Conservation (phyloP, 257 asterid species). For the Echites panduratus region DNA sequence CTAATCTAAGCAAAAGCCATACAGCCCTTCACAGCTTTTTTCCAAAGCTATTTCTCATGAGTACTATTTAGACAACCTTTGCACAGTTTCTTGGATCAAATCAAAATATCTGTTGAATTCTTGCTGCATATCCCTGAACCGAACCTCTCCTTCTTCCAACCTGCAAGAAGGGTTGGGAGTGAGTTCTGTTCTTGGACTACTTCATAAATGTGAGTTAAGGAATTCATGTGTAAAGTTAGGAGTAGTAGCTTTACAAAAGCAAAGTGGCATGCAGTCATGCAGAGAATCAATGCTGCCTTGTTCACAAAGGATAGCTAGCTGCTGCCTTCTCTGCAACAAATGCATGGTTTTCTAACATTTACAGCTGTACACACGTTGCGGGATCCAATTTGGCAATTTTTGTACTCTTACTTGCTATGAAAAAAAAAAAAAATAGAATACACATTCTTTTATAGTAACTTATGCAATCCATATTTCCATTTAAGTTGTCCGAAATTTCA, state of each 20-base stretch:
- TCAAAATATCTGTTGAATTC: background rate
- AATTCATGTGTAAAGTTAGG: constrained; percentile 5
- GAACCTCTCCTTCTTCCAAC: background rate
- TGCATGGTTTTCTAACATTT: background rate
- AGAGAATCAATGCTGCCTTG: constrained; percentile 24
- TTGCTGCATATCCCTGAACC: background rate
- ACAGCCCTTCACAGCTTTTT: constrained; percentile 6
- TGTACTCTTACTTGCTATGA: too few species aligned
- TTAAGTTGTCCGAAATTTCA: too few species aligned
- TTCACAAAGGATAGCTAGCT: constrained; percentile 4
- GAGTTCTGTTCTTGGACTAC: background rate
- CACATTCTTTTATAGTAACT: too few species aligned
- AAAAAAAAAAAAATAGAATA: too few species aligned
- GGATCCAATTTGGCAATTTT: too few species aligned
- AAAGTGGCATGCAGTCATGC: constrained; percentile 7
- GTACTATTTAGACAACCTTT: background rate
- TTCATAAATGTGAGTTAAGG: background rate
- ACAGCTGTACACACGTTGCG: constrained; percentile 1
- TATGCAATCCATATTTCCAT: too few species aligned
- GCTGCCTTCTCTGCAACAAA: background rate
- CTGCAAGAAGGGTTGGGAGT: background rate
- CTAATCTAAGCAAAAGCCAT: constrained; percentile 34
- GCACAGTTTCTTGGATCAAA: background rate
- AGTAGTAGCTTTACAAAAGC: constrained; percentile 7
- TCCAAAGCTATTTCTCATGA: background rate